Base-by-base conservation (phyloP, 768 basidiomycete species). In the Leccinum imitatum region DNA sequence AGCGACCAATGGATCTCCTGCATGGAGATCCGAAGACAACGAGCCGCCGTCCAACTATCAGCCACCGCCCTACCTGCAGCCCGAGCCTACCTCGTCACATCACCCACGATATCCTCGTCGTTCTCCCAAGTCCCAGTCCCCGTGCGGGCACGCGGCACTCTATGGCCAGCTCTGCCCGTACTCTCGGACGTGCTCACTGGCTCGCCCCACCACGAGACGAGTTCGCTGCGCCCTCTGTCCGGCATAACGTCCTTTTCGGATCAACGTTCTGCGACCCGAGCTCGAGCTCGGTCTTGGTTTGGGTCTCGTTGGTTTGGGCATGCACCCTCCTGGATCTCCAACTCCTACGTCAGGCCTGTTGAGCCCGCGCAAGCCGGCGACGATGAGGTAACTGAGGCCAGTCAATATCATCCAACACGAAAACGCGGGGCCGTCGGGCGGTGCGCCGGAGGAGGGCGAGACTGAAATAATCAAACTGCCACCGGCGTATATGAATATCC, bases 51-150 rank as follows among this genome's bases (percentile, higher is more conserved):
- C 69, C 62, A 63, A 75, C 27, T 79, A 83, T 84, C 1, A 86
- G 83, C 30, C 83, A 84, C 50, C 82, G 25, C 27, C 90, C 59
- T 89, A 84, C 71, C 87, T 89, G 68, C 81, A 80, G 35, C 90
- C 90, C 0, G 87, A 91, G 63, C 91, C 23, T 87, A 10, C 27
- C 27, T 27, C 27, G 27, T 27, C 27, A 27, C 27, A 7, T 27
- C 27, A 7, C 27, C 23, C 1, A 25, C 23, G 23, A 25, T 25
- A 25, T 25, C 23, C 35, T 35, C 4, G 13, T 77, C 79, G 6
- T 73, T 78, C 9, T 75, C 77, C 0, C 76, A 72, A 72, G 46
- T 70, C 33, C 25, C 27, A 27, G 27, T 27, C 27, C 27, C 27
- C 27, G 27, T 53, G 72, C 68, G 54, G 65, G 58, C 37, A 69